A percentile compares a stretch with the other conserved stretches of the same genome.
phyloP scores from a whole-genome alignment of 176 grass and related monocot species.

The Oryza rufipogon region DNA sequence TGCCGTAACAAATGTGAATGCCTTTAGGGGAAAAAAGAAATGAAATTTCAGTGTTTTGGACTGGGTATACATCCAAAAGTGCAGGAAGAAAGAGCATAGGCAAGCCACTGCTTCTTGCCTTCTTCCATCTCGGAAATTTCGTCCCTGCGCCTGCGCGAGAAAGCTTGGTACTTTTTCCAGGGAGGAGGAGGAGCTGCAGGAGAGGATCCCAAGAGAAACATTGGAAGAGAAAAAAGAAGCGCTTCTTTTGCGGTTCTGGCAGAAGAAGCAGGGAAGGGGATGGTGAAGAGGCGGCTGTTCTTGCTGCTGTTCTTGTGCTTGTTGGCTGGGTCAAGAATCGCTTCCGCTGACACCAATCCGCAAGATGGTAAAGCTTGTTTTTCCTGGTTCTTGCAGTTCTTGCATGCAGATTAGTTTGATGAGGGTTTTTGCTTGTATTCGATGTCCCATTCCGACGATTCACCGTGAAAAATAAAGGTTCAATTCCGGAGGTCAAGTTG shows the following conservation, averaged over 20 bases:
- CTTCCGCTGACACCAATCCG: constrained; percentile 34
- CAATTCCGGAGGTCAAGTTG: neutral
- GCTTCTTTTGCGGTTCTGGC: neutral
- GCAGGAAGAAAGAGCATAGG: neutral
- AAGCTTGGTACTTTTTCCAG: neutral
- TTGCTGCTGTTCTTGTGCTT: constrained; percentile 37
- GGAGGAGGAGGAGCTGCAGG: neutral
- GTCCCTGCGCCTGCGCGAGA: neutral
- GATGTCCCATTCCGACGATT: no score
- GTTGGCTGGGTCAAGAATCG: constrained; percentile 10
- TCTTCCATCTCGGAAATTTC: neutral
- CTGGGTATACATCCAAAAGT: neutral
- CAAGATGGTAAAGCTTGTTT: constrained; percentile 37
- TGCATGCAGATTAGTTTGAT: neutral
- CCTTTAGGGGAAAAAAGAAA: neutral
- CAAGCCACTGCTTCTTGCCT: constrained; percentile 8
- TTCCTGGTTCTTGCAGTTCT: constrained; percentile 12
- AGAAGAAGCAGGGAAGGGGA: neutral
- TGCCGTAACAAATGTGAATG: neutral
- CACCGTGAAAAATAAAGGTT: no score
- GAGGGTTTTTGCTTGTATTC: neutral
- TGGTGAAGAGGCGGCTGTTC: neutral
- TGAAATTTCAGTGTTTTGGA: neutral
- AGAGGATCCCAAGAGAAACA: neutral
- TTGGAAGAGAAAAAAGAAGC: neutral